Conservation (phyloP, 768 basidiomycete species). For the Mycena filopes region DNA sequence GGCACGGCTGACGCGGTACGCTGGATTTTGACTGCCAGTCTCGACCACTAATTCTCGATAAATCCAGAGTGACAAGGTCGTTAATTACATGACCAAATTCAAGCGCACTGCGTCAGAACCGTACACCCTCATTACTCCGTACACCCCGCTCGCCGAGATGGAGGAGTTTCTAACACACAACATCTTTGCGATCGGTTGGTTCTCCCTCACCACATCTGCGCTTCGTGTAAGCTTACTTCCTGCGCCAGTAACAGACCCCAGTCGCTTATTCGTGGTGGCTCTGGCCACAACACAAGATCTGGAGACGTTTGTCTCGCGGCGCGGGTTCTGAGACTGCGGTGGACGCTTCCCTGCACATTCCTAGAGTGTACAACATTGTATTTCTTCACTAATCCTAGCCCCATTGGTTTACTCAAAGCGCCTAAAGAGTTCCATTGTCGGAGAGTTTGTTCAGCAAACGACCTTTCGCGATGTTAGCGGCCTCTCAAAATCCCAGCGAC, state of each 20-base stretch:
- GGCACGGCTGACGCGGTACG: conserved; percentile 77
- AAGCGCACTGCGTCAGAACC: conserved; percentile 70
- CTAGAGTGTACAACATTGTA: conserved; percentile 28
- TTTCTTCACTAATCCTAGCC: conserved; percentile 22
- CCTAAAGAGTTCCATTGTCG: background rate
- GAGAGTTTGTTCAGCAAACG: conserved; percentile 14
- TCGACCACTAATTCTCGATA: background rate
- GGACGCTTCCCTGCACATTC: background rate
- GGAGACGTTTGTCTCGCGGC: conserved; percentile 66
- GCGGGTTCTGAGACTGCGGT: conserved; percentile 47
- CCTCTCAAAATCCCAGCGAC: conserved; percentile 32
- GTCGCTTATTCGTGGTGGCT: conserved; percentile 84
- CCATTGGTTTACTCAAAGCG: conserved; percentile 1
- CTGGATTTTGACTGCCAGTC: conserved; percentile 2
- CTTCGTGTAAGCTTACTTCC: conserved; percentile 3
- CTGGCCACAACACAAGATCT: conserved; percentile 84
- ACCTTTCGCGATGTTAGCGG: conserved; percentile 34
- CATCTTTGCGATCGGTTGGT: conserved; percentile 79
- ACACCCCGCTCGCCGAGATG: conserved; percentile 82
- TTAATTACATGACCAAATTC: conserved; percentile 79
- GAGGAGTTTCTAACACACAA: conserved; percentile 80
- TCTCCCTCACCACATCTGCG: background rate
- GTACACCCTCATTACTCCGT: conserved; percentile 84
- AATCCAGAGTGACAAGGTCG: conserved; percentile 74
- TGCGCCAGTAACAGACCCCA: conserved; percentile 80